phyloP scores from a whole-genome alignment of 345 rosid genomes.

The Citrus maxima region DNA sequence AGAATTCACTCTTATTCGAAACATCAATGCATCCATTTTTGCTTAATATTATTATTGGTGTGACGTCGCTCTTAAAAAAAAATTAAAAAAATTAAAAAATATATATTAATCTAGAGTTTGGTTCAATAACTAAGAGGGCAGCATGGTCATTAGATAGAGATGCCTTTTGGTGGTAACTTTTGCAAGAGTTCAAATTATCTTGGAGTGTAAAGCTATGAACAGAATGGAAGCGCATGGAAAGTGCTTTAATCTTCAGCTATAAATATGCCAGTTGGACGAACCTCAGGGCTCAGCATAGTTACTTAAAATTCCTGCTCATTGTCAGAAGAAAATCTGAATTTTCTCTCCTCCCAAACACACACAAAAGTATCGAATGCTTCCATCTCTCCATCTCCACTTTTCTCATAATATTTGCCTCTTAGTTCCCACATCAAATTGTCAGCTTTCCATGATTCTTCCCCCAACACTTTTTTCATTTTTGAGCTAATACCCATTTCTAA shows the following conservation, averaged over 20 bases:
- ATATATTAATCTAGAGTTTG: background rate
- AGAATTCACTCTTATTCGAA: background rate
- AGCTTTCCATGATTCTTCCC: background rate
- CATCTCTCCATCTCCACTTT: background rate
- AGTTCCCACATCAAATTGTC: background rate
- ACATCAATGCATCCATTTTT: background rate
- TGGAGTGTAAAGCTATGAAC: slow-evolving; percentile 7
- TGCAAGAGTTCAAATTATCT: slow-evolving; percentile 4
- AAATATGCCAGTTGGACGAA: slow-evolving; percentile 27
- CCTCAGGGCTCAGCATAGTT: background rate
- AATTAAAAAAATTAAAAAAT: too few relatives aligned
- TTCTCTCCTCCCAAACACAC: background rate
- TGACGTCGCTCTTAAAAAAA: too few relatives aligned
- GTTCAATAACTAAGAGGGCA: slow-evolving; percentile 10
- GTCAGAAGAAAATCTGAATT: background rate
- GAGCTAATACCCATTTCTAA: background rate
- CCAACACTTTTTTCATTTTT: background rate
- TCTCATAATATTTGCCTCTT: background rate
- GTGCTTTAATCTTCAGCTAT: slow-evolving; percentile 29
- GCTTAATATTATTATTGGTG: background rate
- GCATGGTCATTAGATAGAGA: background rate
- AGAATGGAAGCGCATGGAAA: background rate
- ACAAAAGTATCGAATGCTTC: background rate
- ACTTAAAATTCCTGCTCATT: background rate
- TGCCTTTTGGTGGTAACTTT: background rate